Evolutionary conservation across 345 rosid species (phyloP).

Genomic region (Citrus mangshanensis): DNA sequence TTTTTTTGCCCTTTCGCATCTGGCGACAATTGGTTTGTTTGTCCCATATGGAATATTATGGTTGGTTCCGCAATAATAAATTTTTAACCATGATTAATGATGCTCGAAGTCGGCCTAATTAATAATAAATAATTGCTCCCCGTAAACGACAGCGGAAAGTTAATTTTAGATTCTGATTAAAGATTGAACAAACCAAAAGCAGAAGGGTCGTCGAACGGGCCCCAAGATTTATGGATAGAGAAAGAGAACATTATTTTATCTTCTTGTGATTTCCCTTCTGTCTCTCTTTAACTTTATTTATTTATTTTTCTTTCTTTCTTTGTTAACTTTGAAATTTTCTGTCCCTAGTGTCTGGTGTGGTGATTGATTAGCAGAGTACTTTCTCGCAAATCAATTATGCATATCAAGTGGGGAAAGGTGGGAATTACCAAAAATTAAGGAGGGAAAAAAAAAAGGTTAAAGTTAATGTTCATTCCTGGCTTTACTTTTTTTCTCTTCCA

Average conservation of each 20-base stretch:
- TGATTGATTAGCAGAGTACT: neutral
- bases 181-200: constrained; percentile 12
- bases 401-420: constrained; percentile 1
- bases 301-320: neutral
- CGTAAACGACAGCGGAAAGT: constrained; percentile 13
- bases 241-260: neutral
- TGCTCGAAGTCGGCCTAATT: constrained; percentile 3
- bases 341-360: neutral
- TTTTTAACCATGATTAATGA: constrained; percentile 1
- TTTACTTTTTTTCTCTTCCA: neutral
- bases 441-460: neutral
- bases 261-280: neutral
- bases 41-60: constrained; percentile 16
- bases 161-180: constrained; percentile 25
- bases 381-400: neutral
- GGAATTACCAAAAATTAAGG: constrained; percentile 22
- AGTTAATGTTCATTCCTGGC: neutral
- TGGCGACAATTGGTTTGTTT: constrained; percentile 18
- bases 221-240: neutral
- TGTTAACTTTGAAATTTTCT: neutral
- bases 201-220: constrained; percentile 1
- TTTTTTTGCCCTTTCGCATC: neutral
- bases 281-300: neutral
- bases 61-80: neutral
- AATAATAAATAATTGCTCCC: constrained; percentile 10